Evolutionary conservation across 768 basidiomycete genomes (phyloP), one percentile per base, ranked within the genome.

Genomic region (Suillus clintonianus): DNA sequence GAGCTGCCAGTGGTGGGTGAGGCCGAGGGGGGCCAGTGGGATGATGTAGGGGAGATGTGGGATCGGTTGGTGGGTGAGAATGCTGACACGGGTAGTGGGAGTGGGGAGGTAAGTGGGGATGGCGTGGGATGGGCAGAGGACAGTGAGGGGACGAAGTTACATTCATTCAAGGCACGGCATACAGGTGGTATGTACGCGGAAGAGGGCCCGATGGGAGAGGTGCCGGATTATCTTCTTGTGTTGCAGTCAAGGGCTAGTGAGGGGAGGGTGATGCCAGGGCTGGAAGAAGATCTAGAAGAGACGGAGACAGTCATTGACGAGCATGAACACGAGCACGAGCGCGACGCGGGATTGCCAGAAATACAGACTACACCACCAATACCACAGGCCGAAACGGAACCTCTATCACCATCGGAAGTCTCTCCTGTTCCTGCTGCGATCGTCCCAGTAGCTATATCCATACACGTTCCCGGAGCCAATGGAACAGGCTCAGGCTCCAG

Each of bases 101-200:
- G 42, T 43, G 10, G 57, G 39, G 55, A 6, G 42, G 39, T 9
- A 34, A 39, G n/a, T 55, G 59, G 54, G 1, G 82, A 86, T 63
- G 84, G 78, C 27, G 74, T 88, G n/a, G 77, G 75, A 13, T 88
- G 87, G 87, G 82, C 83, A 15, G 76, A 77, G 7, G 82, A 85
- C 55, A 81, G 78, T 3, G 78, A 82, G 56, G 78, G 75, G 14
- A 70, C 73, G 27, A 73, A 65, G 65, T 72, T 72, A 59, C 68
- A 73, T 63, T 61, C 68, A 61, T 76, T 69, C 57, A 64, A 66
- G 45, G 57, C 71, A 60, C 68, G 19, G 53, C 63, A 56, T 58
- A 42, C 64, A 27, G 17, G 51, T 10, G 27, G 17, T 55, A 15
- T 5, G 6, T 27, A 57, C 24, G 17, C 17, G 54, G 78, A 80